Conservation (phyloP, 2,329 filamentous ascomycete genomes). For the Alternaria conjuncta region DNA sequence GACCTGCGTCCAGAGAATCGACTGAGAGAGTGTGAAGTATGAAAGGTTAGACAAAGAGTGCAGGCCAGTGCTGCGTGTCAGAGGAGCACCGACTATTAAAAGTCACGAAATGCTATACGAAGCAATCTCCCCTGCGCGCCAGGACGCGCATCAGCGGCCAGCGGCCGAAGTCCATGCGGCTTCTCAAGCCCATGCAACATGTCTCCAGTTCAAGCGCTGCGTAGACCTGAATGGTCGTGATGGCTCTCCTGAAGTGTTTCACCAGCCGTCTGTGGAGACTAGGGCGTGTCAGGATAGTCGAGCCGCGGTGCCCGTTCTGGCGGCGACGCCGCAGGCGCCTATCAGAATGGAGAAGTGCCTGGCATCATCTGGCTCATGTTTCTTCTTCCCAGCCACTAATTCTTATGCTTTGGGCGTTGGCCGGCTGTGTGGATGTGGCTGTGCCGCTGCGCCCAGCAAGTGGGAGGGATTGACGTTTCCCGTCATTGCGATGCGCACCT, state of each 20-base stretch:
- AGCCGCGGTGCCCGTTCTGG: slow-evolving; percentile 25
- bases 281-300: slow-evolving; percentile 40
- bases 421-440: neutral
- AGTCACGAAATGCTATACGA: slow-evolving; percentile 25
- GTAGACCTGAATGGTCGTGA: slow-evolving; percentile 35
- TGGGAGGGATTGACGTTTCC: slow-evolving; percentile 7
- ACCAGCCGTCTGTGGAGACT: slow-evolving; percentile 43
- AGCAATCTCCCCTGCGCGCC: slow-evolving; percentile 34
- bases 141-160: slow-evolving; percentile 13
- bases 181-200: slow-evolving; percentile 23
- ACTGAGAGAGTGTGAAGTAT: slow-evolving; percentile 33
- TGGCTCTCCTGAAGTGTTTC: slow-evolving; percentile 37
- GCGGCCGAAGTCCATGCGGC: slow-evolving; percentile 29
- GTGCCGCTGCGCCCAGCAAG: slow-evolving; percentile 1
- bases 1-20: slow-evolving; percentile 37
- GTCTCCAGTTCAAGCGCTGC: slow-evolving; percentile 31
- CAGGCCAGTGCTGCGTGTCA: slow-evolving; percentile 14
- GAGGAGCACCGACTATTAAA: slow-evolving; percentile 35
- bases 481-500: slow-evolving; percentile 28
- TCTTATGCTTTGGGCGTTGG: slow-evolving; percentile 26
- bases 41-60: slow-evolving; percentile 38
- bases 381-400: slow-evolving; percentile 37
- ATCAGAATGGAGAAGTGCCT: slow-evolving; percentile 31
- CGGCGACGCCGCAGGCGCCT: slow-evolving; percentile 19
- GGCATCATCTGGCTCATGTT: slow-evolving; percentile 33